phyloP scores from a whole-genome alignment of 164 flowering plant species.

The Echeveria elegans region DNA sequence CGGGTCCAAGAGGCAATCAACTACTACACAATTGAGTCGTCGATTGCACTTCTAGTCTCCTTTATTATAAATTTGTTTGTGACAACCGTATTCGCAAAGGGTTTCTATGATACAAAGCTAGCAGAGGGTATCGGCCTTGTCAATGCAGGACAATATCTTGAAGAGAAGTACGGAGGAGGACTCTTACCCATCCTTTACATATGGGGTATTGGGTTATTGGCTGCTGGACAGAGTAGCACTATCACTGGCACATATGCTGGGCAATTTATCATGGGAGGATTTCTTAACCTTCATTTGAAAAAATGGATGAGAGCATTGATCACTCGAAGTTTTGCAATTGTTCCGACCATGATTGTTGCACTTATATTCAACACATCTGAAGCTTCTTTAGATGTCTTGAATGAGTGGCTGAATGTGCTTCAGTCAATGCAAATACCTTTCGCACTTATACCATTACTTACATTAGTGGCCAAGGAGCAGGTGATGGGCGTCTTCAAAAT shows the following conservation, averaged over 20 bases:
- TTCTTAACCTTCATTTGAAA: constrained; percentile 72
- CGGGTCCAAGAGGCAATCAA: constrained; percentile 79
- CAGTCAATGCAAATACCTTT: constrained; percentile 88
- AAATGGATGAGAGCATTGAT: constrained; percentile 83
- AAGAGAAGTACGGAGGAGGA: constrained; percentile 87
- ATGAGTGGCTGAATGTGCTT: constrained; percentile 94
- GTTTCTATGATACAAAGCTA: constrained; percentile 56
- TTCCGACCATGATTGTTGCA: constrained; percentile 81
- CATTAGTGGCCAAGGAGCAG: constrained; percentile 67
- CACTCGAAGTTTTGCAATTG: constrained; percentile 77
- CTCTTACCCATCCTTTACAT: constrained; percentile 71
- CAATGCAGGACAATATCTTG: constrained; percentile 78
- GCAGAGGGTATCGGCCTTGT: constrained; percentile 66
- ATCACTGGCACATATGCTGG: constrained; percentile 96
- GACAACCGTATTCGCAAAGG: constrained; percentile 84
- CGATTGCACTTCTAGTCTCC: constrained; percentile 55
- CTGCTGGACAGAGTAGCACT: constrained; percentile 96
- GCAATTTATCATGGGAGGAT: constrained; percentile 94
- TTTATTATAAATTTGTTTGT: constrained; percentile 80
- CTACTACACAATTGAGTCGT: constrained; percentile 73
- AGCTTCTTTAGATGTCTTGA: constrained; percentile 59
- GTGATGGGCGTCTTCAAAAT: constrained; percentile 71
- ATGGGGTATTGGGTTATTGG: constrained; percentile 86
- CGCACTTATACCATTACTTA: constrained; percentile 84
- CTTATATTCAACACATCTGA: constrained; percentile 66